Conservation (phyloP, 176 grass and related monocot species). For the Bolboschoenus planiculmis region DNA sequence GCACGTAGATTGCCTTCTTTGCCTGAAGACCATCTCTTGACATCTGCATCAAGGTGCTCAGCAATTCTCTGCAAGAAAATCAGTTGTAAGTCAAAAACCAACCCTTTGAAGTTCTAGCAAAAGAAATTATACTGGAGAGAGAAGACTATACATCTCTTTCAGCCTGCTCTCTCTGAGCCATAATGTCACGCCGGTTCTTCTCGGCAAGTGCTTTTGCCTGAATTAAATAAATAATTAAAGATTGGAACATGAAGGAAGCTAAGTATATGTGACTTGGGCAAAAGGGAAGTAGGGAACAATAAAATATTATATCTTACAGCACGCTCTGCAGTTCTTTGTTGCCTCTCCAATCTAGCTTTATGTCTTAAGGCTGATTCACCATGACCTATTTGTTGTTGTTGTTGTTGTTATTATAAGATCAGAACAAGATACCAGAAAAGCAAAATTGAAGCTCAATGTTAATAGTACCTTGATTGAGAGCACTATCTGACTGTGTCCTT, state of each 20-base stretch:
- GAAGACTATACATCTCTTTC: constrained; percentile 61
- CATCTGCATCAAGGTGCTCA: constrained; percentile 85
- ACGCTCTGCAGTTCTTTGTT: constrained; percentile 78
- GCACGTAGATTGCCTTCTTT: constrained; percentile 99
- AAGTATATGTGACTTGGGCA: background rate
- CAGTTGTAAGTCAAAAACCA: background rate
- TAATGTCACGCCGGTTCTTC: constrained; percentile 82
- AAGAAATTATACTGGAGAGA: constrained; percentile 9
- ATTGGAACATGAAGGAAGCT: constrained; percentile 27
- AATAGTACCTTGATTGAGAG: constrained; percentile 13
- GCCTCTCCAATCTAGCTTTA: constrained; percentile 85
- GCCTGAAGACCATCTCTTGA: constrained; percentile 99
- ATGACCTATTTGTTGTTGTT: constrained; percentile 36
- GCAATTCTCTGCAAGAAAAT: constrained; percentile 63
- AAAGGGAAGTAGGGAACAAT: background rate
- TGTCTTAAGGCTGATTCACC: constrained; percentile 72
- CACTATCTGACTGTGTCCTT: constrained; percentile 32
- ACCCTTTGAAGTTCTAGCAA: background rate
- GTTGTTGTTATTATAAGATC: background rate
- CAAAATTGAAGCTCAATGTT: background rate
- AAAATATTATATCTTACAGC: constrained; percentile 48
- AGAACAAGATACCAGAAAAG: background rate
- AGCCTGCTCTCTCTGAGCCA: constrained; percentile 86
- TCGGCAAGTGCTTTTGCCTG: constrained; percentile 96
- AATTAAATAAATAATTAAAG: constrained; percentile 25